A percentile compares a stretch with the other conserved stretches of the same genome.
Evolutionary conservation across 106 monocot genomes (phyloP).

Genomic region (Ottelia alismoides): DNA sequence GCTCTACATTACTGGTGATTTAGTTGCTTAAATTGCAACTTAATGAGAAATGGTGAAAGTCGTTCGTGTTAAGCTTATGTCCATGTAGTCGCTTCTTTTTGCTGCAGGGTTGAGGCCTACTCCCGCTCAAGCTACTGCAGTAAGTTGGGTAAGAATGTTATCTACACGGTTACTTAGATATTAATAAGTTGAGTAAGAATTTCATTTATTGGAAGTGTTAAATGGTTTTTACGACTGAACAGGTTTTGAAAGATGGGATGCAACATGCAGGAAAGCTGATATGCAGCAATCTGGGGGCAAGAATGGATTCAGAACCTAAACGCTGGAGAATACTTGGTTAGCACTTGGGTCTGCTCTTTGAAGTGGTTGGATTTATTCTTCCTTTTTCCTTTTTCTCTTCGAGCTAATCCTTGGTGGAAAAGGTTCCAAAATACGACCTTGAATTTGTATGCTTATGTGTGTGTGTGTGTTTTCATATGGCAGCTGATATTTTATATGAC

Average conservation of each 20-base stretch:
- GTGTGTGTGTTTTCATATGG: conserved; percentile 1
- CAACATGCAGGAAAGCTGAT: conserved; percentile 98
- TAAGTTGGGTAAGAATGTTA: conserved; percentile 72
- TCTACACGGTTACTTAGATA: background rate
- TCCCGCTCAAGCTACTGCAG: conserved; percentile 94
- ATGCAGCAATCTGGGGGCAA: conserved; percentile 92
- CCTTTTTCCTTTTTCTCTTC: too few species aligned
- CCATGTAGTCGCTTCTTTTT: conserved; percentile 92
- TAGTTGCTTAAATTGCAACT: too few species aligned
- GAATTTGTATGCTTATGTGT: too few species aligned
- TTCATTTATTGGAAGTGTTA: conserved; percentile 9
- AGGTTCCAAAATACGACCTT: background rate
- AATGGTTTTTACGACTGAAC: background rate
- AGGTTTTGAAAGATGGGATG: conserved; percentile 98
- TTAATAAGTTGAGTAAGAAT: conserved; percentile 79
- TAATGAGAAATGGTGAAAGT: too few species aligned
- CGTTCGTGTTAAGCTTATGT: too few species aligned
- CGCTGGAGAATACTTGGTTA: conserved; percentile 95
- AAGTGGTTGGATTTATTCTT: too few species aligned
- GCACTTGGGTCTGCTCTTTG: background rate
- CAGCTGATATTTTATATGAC: conserved; percentile 95
- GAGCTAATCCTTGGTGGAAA: too few species aligned
- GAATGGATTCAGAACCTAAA: conserved; percentile 98
- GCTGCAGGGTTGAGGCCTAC: conserved; percentile 96
- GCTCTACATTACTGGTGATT: too few species aligned